phyloP scores from a whole-genome alignment of 2,329 filamentous ascomycete genomes.

The Coleophoma cylindrospora region DNA sequence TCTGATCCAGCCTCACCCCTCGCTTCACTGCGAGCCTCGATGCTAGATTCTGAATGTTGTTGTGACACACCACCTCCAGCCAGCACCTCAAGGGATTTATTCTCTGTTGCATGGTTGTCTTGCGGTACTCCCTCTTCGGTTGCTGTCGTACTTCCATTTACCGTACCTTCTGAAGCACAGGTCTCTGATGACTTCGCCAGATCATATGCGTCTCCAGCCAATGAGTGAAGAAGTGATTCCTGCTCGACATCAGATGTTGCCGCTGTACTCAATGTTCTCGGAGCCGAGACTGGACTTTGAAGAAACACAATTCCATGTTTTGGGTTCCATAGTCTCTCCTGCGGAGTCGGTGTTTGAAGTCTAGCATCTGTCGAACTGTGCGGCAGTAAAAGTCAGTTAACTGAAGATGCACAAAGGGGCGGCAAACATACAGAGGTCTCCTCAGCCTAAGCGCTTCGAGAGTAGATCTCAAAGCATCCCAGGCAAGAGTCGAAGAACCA shows the following conservation, averaged over 20 bases:
- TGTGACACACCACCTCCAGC: too few relatives aligned
- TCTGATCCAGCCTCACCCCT: background rate
- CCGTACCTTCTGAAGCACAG: background rate
- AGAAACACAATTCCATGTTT: slow-evolving; percentile 34
- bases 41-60: background rate
- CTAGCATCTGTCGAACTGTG: slow-evolving; percentile 6
- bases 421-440: slow-evolving; percentile 14
- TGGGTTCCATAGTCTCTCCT: slow-evolving; percentile 29
- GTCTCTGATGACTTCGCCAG: slow-evolving; percentile 5
- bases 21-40: background rate
- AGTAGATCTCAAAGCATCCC: slow-evolving; percentile 14
- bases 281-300: slow-evolving; percentile 5
- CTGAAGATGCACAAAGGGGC: background rate
- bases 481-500: slow-evolving; percentile 7
- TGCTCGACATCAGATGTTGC: slow-evolving; percentile 8
- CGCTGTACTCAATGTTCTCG: slow-evolving; percentile 14
- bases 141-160: background rate
- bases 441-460: slow-evolving; percentile 7
- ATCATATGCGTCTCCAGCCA: slow-evolving; percentile 15
- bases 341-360: slow-evolving; percentile 1
- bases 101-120: background rate
- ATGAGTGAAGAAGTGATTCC: slow-evolving; percentile 12
- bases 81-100: background rate
- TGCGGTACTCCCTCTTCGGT: background rate
- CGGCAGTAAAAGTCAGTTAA: slow-evolving; percentile 1